Evolutionary conservation across 2,329 filamentous ascomycete species (phyloP), one percentile per base, ranked within the genome.

Genomic region (Penicillium hesseltinei): DNA sequence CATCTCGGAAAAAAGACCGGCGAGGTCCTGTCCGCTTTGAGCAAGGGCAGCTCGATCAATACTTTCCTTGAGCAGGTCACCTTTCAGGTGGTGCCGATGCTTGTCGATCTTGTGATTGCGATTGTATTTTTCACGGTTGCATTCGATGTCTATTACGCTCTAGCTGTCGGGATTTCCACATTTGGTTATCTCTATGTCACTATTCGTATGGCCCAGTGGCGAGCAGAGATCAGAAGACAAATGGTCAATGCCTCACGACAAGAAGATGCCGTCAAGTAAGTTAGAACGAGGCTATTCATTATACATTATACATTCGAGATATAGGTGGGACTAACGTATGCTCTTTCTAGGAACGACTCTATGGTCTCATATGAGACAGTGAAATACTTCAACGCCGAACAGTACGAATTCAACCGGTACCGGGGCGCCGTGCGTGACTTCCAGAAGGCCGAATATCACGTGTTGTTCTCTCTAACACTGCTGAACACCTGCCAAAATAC

Each of bases 291-390:
- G 4, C 36, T 52, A 15, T 47, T 2, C 7, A 25, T 36, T 11
- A 25, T 36, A 13, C 7, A 25, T 36, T 11, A 25, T 36, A 13
- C 3, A 35, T 15, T 15, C n/a, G 27, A 33, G 27, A 21, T 17
- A 36, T n/a, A 23, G 11, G 9, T 47, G 5, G 19, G 8, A 45
- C 38, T 59, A 33, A 64, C 55, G 31, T 36, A 27, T 33, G 19
- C 23, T 39, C 15, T 29, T 13, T 38, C 3, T 61, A 84, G 81
- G 77, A 97, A 97, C 71, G 94, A 99, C 74, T 97, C 94, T 0
- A 94, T 99, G 80, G 92, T 94, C 61, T 96, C 92, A n/a, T 99
- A 97, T 73, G 94, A 99, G 78, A 93, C 90, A 2, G 90, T 93
- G 71, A 94, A 93, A 72, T 93, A 93, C 69, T 94, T 94, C 80